Base-by-base conservation (phyloP, 345 rosid species). In the Moringa oleifera region DNA sequence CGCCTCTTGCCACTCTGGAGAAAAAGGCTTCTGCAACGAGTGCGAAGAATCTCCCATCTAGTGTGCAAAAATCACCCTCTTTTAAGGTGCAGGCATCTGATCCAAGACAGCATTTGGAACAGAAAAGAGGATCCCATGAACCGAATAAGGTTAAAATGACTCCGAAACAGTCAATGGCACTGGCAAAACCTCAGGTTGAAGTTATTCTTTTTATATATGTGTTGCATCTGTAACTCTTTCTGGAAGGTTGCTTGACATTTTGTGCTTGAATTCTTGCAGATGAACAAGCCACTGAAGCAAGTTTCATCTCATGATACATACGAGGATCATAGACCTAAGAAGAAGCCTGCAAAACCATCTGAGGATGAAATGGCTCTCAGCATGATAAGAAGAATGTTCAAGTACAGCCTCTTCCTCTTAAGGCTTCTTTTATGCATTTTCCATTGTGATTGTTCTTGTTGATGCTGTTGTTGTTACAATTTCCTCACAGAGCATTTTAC, bases 351-450 rank as follows among this genome's bases (percentile, higher is more conserved):
- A 21, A 71, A 74, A 67, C 70, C 33, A 22, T 64, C 73, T 10
- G 86, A 84, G 62, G 79, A 62, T 74, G 81, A 58, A 10, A 47
- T 13, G 36, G 88, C 95, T 20, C 56, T 91, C 19, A 41, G 23
- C 57, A 72, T 79, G 71, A 71, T 91, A 60, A 83, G 96, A 71
- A 23, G 69, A 55, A 80, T 91, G 83, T 79, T 86, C 21, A 71
- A 71, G 97, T 80, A 76, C 70, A 25, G 25, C 36, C 25, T 24
- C 2, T 33, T 57, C 17, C 47, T 52, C 9, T 18, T 74, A 11
- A 41, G 21, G 23, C 46, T 64, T 47, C 54, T 31, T n/a, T 20
- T 20, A 37, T 46, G 18, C 53, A 23, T 16, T 25, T 72, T 57
- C 57, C 58, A 10, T 6, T n/a, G 22, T 64, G 2, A 51, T 18